Evolutionary conservation across 2,329 filamentous ascomycete genomes (phyloP), one percentile per base, ranked within the genome.

Genomic region (Trichophyton verrucosum): DNA sequence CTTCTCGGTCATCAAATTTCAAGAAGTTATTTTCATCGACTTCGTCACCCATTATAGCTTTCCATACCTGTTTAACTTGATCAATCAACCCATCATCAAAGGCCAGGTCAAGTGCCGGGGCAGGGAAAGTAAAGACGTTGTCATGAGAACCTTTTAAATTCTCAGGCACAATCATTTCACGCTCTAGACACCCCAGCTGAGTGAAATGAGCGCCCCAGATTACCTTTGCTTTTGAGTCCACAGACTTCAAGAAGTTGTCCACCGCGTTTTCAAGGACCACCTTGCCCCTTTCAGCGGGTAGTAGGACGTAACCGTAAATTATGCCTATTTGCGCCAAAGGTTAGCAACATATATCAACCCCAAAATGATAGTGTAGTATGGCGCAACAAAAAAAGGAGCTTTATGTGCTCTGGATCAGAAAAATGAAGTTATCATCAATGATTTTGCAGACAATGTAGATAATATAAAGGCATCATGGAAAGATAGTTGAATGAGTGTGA

Each of bases 391-490:
- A 9, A 57, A 3, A 1, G 9, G 55, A 15, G 51, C 46, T 17
- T 6, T 38, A 17, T 11, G 30, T 30, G 15, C 40, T 59, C 20
- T 7, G 27, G 49, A 22, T 38, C 9, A 36, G 59, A 57, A n/a
- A 22, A 38, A 59, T 38, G 36, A 36, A 7, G 63, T 80, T 82
- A 82, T 94, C 91, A 85, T 95, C 91, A 95, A 87, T 82, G 81
- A 75, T 78, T 77, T 87, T 95, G 73, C 92, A 91, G 92, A 88
- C 91, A 97, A 97, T 96, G 92, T 97, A 96, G 92, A 96, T 97
- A 97, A 97, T 91, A 77, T 82, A 76, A 76, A 75, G 67, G 81
- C 91, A 97, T 96, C 92, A 91, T 87, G 71, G 80, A 81, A 69
- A 69, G 68, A 69, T 67, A 58, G 59, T 59, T 63, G 62, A 13